Base-by-base conservation (phyloP, 768 basidiomycete genomes). In the Gyrodon lividus region DNA sequence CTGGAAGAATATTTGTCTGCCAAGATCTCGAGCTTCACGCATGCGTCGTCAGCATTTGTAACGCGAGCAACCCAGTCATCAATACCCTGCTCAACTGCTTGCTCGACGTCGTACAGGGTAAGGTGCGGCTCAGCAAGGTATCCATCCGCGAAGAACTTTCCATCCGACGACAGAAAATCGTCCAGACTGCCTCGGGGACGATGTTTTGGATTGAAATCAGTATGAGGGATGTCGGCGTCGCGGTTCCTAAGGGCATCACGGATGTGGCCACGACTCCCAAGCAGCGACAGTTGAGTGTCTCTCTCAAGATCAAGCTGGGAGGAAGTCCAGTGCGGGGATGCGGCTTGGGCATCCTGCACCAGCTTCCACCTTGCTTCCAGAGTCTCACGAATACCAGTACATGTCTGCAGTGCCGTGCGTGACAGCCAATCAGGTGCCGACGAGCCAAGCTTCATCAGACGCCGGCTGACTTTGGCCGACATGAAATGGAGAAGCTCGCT, bases 81-180 rank as follows among this genome's bases (percentile, higher is more conserved):
- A 2, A 78, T 59, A 20, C 53, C 50, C 13, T 67, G 48, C 12
- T 64, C 53, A 44, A 74, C 65, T 7, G 59, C 54, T 2, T 24
- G 34, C 56, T 78, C 76, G 14, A 78, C 68, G 46, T 78, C 77
- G 6, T 60, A 66, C 0, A 78, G 51, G 0, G 52, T 26, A 46
- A 61, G 5, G 5, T 44, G 13, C 4, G 66, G 54, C 2, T 68
- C 66, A 0, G 40, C 19, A 22, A 9, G 1, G 30, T 54, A 51
- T 0, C 51, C 61, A 0, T 46, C 43, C 7, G 38, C 16, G 13
- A 67, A 55, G 35, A 59, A 59, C 4, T 39, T 6, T 2, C 49
- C 54, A 12, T 52, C 35, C 1, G 43, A 31, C 0, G 58, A 54
- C 17, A 67, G 35, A 35, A 65, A 67, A 12, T 63, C 34, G 2